A percentile compares a stretch with the other conserved stretches of the same genome.
These are phyloP conservation scores for Exophiala viscosa DNA, from an alignment of 2,329 filamentous ascomycete species.

Conservation along the genomic window DNA sequence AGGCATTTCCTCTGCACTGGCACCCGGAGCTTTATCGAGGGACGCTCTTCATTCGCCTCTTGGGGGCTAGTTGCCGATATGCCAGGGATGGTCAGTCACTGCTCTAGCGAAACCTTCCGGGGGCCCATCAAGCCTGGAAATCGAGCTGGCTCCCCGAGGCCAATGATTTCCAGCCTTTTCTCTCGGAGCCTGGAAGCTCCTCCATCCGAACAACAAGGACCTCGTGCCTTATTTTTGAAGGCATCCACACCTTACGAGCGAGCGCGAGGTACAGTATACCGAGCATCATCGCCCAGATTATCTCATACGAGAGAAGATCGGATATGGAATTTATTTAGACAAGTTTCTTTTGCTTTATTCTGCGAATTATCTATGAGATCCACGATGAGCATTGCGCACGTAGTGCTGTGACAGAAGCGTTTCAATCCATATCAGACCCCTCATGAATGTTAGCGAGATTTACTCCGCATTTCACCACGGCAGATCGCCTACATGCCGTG, in stretches of 20 bases:
- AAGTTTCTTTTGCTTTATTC: no score
- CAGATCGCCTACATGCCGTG: no score
- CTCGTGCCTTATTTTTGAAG: background rate
- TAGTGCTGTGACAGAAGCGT: no score
- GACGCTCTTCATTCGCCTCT: background rate
- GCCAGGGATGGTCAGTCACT: background rate
- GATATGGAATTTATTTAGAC: no score
- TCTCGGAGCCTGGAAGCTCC: background rate
- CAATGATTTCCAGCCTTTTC: background rate
- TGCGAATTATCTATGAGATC: no score
- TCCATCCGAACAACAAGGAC: background rate
- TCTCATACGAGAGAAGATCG: no score
- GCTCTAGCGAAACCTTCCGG: background rate
- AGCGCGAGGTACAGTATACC: no score
- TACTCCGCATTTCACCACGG: no score
- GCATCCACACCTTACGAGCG: background rate
- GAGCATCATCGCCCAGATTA: no score
- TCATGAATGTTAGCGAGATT: no score
- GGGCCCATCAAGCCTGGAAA: background rate
- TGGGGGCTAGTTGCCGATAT: background rate
- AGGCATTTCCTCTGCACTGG: slow-evolving; percentile 15
- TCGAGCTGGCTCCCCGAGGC: background rate
- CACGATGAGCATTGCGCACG: no score
- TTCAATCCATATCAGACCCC: no score
- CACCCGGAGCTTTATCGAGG: background rate